These are phyloP conservation scores for Colletotrichum higginsianum DNA, from an alignment of 2,329 filamentous ascomycete genomes.

Conservation along the genomic window DNA sequence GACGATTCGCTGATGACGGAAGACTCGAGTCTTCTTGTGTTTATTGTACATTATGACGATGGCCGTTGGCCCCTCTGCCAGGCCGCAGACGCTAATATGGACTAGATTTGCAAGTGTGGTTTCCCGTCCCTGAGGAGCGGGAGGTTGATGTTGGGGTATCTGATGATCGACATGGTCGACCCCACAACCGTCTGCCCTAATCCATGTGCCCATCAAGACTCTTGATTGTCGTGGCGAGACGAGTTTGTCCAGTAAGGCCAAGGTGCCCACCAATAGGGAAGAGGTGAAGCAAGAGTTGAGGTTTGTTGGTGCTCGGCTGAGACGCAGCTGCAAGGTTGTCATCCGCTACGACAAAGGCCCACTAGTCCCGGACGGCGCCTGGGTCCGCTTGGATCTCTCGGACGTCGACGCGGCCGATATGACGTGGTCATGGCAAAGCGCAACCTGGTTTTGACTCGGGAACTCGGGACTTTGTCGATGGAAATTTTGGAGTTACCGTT, in stretches of 20 bases:
- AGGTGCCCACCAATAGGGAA: conserved; percentile 1
- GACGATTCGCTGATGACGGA: conserved; percentile 20
- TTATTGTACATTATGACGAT: conserved; percentile 33
- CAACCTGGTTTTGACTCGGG: background rate
- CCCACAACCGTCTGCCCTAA: background rate
- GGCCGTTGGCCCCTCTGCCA: conserved; percentile 20
- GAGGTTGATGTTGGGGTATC: background rate
- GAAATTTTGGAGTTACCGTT: background rate
- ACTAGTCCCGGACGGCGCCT: conserved; percentile 18
- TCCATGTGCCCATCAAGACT: background rate
- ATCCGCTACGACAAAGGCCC: conserved; percentile 26
- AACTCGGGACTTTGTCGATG: background rate
- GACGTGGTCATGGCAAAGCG: conserved; percentile 32
- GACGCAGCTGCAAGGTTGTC: conserved; percentile 28
- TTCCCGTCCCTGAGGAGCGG: background rate
- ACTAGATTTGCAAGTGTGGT: background rate
- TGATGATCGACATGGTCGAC: background rate
- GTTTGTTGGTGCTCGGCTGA: background rate
- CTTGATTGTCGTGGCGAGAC: background rate
- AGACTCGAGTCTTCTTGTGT: conserved; percentile 16
- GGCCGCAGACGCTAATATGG: conserved; percentile 24
- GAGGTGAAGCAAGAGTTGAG: background rate
- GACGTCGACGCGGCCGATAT: conserved; percentile 25
- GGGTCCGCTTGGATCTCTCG: conserved; percentile 39
- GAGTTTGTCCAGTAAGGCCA: conserved; percentile 11